phyloP scores from a whole-genome alignment of 1,139 yeast genomes.

The Nakaseomyces delphensis region DNA sequence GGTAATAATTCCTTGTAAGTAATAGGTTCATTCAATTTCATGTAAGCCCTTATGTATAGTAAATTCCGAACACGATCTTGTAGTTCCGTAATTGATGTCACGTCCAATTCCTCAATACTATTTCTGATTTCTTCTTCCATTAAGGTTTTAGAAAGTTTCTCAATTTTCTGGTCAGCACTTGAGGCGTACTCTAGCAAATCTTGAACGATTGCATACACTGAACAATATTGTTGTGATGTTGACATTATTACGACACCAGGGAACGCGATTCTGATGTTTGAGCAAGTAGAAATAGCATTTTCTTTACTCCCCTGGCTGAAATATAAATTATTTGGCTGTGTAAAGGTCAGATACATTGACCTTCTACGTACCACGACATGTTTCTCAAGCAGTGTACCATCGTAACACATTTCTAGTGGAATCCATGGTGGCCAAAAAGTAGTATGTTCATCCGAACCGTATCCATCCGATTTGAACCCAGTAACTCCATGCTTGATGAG shows the following conservation, averaged over 20 bases:
- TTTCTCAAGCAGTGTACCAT: constrained; percentile 45
- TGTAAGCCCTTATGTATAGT: constrained; percentile 25
- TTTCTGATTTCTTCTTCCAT: constrained; percentile 31
- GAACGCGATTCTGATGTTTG: constrained; percentile 42
- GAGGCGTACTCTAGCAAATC: constrained; percentile 61
- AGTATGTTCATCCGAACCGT: constrained; percentile 33
- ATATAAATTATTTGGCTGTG: constrained; percentile 57
- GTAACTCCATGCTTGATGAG: constrained; percentile 34
- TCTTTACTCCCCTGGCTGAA: constrained; percentile 27
- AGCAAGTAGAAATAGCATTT: constrained; percentile 22
- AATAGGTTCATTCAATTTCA: constrained; percentile 26
- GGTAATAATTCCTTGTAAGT: constrained; percentile 33
- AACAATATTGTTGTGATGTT: constrained; percentile 64
- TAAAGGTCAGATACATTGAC: constrained; percentile 51
- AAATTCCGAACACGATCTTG: constrained; percentile 27
- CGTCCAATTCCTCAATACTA: constrained; percentile 32
- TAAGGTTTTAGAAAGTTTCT: constrained; percentile 50
- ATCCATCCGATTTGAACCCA: constrained; percentile 34
- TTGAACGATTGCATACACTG: constrained; percentile 53
- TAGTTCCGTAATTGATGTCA: constrained; percentile 23
- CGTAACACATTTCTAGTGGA: constrained; percentile 63
- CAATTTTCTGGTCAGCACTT: constrained; percentile 45
- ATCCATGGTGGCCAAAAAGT: constrained; percentile 74
- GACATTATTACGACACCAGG: constrained; percentile 64
- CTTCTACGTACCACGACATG: constrained; percentile 56